A percentile compares a stretch with the other conserved stretches of the same genome.
phyloP scores from a whole-genome alignment of 75 land plant genomes.

The Ceratopteris richardii region DNA sequence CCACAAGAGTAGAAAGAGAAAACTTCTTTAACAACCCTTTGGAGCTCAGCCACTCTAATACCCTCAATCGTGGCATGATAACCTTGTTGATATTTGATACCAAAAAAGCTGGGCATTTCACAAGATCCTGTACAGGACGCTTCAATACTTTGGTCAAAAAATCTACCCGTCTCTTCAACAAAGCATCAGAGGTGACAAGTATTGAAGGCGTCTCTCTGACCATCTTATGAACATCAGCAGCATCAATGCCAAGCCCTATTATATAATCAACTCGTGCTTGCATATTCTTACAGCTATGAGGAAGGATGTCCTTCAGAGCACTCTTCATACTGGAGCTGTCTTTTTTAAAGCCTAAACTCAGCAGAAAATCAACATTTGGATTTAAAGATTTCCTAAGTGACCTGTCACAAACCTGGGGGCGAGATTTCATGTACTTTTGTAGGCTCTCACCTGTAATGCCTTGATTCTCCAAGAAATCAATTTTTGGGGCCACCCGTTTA shows the following conservation, averaged over 20 bases:
- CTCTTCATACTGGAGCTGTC: not conserved
- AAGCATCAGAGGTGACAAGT: not conserved
- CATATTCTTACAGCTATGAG: not conserved
- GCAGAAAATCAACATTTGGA: not conserved
- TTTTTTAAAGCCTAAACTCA: slow-evolving; percentile 4
- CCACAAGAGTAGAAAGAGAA: not conserved
- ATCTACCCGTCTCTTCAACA: not conserved
- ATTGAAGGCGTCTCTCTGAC: not conserved
- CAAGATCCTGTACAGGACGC: not conserved
- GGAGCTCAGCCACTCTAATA: not conserved
- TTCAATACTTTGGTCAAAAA: not conserved
- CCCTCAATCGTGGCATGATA: not conserved
- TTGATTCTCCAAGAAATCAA: slow-evolving; percentile 1
- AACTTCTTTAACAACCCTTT: not conserved
- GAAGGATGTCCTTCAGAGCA: slow-evolving; percentile 1
- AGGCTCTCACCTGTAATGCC: slow-evolving; percentile 1
- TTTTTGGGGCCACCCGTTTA: not conserved
- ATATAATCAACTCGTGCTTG: not conserved
- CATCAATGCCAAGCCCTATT: not conserved
- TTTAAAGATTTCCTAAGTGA: not conserved
- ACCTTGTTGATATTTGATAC: not conserved
- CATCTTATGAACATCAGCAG: slow-evolving; percentile 1
- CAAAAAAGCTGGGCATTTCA: slow-evolving; percentile 1
- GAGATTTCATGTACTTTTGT: slow-evolving; percentile 1
- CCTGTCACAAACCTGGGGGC: not conserved